These are phyloP conservation scores for Cucumis melo DNA, from an alignment of 306 rosid species.

Conservation along the genomic window DNA sequence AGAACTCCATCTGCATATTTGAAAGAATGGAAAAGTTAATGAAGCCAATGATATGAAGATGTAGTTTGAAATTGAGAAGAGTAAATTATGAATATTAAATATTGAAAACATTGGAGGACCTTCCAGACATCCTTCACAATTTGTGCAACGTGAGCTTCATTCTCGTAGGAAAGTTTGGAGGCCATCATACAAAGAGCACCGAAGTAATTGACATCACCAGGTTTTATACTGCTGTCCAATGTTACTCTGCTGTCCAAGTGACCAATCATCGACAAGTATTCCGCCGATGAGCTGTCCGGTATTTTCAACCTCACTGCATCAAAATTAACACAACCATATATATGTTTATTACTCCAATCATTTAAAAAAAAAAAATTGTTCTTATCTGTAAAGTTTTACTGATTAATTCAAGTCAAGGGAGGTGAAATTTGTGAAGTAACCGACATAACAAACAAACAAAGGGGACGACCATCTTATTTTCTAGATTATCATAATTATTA, in stretches of 20 bases:
- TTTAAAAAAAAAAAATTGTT: no score
- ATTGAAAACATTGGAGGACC: background rate
- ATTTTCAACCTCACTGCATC: slow-evolving; percentile 14
- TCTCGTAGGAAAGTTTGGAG: slow-evolving; percentile 22
- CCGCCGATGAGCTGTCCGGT: slow-evolving; percentile 9
- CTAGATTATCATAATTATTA: no score
- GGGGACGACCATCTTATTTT: no score
- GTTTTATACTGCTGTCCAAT: slow-evolving; percentile 19
- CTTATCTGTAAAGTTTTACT: no score
- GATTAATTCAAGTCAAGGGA: no score
- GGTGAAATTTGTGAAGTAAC: no score
- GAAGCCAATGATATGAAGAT: no score
- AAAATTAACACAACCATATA: no score
- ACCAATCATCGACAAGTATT: slow-evolving; percentile 14
- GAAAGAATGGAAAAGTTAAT: background rate
- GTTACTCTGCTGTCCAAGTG: slow-evolving; percentile 18
- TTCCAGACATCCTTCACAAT: slow-evolving; percentile 20
- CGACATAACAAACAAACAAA: no score
- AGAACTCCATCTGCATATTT: slow-evolving; percentile 18
- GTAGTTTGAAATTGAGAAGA: background rate
- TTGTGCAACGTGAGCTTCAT: background rate
- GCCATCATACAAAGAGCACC: slow-evolving; percentile 25
- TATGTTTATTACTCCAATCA: no score
- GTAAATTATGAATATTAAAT: background rate
- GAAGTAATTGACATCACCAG: slow-evolving; percentile 7